Evolutionary conservation across 768 basidiomycete genomes (phyloP), one percentile per base, ranked within the genome.

Genomic region (Nidularia pulvinata): DNA sequence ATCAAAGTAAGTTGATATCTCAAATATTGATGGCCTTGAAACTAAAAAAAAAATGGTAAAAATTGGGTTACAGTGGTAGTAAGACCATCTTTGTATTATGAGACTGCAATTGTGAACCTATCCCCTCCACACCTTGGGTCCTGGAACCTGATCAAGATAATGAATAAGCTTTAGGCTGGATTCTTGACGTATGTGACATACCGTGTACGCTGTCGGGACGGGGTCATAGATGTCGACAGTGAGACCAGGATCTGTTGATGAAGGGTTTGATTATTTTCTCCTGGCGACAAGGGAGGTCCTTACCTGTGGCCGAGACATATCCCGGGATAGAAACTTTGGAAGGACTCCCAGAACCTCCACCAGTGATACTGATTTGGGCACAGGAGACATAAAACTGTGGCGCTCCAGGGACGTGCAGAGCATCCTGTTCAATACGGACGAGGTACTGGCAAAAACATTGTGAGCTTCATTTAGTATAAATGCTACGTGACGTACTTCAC

Each of bases 311-410:
- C 11, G 62, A 60, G 52, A 76, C 72, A 46, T 73, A 73, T 32
- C 76, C 76, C 4, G 75, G 76, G 53, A 76, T 75, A 30, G 73
- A 61, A 42, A 77, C 73, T 52, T 72, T 77, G 30, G 70, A 52
- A 5, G 77, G 77, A 47, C 59, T 73, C 5, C 74, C 76, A 54
- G 59, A 66, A 6, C 77, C 77, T 16, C 75, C 75, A 35, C 69
- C 62, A 13, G 68, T 67, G 48, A 78, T 63, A 44, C 66, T 66
- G 57, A 78, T 69, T 54, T 78, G 77, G 13, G 69, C 77, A 51
- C 76, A 77, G 25, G 73, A 71, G 53, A 77, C 68, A 65, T 75
- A 78, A 53, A 63, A 71, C 61, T 79, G 77, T 33, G 76, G 72
- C 25, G 75, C 67, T 35, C 70, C 73, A 48, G 66, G 58, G 46